These are phyloP conservation scores for Trametes versicolor DNA, from an alignment of 1,284 basidiomycete species.

Conservation along the genomic window DNA sequence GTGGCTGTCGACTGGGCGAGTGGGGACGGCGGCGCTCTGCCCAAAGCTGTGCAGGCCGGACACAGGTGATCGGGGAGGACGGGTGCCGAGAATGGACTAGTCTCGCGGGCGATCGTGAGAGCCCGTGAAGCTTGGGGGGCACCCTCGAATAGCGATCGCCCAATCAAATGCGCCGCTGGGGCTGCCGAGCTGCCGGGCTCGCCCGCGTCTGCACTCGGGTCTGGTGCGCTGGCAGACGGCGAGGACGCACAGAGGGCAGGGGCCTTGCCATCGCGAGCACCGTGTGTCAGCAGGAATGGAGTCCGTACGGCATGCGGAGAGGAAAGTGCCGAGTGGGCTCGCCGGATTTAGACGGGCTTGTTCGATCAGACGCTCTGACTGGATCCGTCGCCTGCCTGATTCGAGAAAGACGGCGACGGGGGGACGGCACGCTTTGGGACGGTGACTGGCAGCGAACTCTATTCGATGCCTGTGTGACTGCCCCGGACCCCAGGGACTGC, in stretches of 20 bases:
- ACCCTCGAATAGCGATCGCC: slow-evolving; percentile 39
- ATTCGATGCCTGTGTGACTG: slow-evolving; percentile 35
- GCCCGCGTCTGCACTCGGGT: slow-evolving; percentile 17
- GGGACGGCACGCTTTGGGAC: slow-evolving; percentile 11
- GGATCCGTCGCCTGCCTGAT: slow-evolving; percentile 32
- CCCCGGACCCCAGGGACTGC: slow-evolving; percentile 26
- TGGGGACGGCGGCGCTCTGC: neutral
- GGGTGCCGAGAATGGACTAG: slow-evolving; percentile 31
- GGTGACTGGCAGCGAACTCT: slow-evolving; percentile 35
- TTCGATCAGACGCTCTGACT: slow-evolving; percentile 41
- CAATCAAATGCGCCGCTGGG: slow-evolving; percentile 30
- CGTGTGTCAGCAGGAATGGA: slow-evolving; percentile 34
- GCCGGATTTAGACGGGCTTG: slow-evolving; percentile 35
- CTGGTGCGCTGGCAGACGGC: slow-evolving; percentile 24
- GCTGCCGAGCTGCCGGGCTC: slow-evolving; percentile 31
- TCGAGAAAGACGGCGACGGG: slow-evolving; percentile 28
- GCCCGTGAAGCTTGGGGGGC: slow-evolving; percentile 36
- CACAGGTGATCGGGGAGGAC: slow-evolving; percentile 37
- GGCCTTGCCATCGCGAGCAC: slow-evolving; percentile 19
- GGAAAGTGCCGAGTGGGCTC: slow-evolving; percentile 32
- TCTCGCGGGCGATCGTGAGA: slow-evolving; percentile 27
- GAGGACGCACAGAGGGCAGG: slow-evolving; percentile 14
- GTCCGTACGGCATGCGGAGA: slow-evolving; percentile 39
- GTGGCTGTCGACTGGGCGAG: neutral
- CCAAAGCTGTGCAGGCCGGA: slow-evolving; percentile 30